Conservation (phyloP, 768 basidiomycete species). For the Collybiopsis confluens region DNA sequence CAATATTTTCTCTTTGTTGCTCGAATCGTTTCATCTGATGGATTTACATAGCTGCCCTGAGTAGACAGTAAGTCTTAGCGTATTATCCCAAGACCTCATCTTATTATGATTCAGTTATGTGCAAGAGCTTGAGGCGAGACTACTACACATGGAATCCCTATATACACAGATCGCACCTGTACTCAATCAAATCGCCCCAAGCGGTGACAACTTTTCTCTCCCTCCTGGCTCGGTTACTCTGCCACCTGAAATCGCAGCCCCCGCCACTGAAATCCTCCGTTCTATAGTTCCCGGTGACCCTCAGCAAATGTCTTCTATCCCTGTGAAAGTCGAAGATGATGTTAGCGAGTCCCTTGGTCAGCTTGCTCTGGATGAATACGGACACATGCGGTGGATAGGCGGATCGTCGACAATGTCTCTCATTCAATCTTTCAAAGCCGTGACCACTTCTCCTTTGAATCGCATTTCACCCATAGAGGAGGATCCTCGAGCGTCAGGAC, state of each 20-base stretch:
- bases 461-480: conserved; percentile 83
- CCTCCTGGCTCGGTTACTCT: conserved; percentile 20
- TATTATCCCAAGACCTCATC: conserved; percentile 11
- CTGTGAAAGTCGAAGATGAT: conserved; percentile 66
- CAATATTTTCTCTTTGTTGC: background rate
- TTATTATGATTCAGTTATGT: conserved; percentile 60
- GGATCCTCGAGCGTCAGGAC: conserved; percentile 73
- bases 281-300: conserved; percentile 27
- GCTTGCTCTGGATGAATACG: conserved; percentile 84
- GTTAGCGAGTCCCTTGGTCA: conserved; percentile 84
- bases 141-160: conserved; percentile 85
- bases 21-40: background rate
- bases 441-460: conserved; percentile 65
- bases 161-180: conserved; percentile 79
- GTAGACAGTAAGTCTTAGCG: conserved; percentile 67
- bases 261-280: conserved; percentile 31
- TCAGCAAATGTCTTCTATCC: conserved; percentile 34
- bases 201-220: conserved; percentile 36
- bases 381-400: conserved; percentile 89
- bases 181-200: conserved; percentile 66
- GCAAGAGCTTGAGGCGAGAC: conserved; percentile 83
- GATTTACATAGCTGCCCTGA: conserved; percentile 59
- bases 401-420: conserved; percentile 90
- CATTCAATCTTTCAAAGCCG: conserved; percentile 79
- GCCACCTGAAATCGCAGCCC: conserved; percentile 29